These are phyloP conservation scores for Populus hybrid DNA, from an alignment of 441 rosid genomes.

Conservation along the genomic window DNA sequence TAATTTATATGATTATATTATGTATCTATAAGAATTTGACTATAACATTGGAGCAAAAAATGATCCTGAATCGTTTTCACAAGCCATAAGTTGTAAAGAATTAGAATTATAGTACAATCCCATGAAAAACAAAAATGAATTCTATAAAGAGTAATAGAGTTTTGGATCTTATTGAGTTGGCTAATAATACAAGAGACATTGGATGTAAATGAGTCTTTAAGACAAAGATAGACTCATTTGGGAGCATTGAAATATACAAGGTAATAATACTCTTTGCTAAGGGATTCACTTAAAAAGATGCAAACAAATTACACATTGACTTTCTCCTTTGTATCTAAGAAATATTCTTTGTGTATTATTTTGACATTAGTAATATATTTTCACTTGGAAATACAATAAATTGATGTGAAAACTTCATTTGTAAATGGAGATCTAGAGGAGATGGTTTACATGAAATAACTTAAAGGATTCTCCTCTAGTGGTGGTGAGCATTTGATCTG, in stretches of 20 bases:
- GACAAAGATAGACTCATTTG: no score
- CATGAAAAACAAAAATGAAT: not conserved
- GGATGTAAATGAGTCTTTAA: no score
- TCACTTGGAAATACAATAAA: not conserved
- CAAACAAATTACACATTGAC: not conserved
- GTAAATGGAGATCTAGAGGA: not conserved
- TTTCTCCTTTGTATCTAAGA: not conserved
- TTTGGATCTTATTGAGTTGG: no score
- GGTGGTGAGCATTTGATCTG: no score
- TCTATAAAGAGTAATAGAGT: no score
- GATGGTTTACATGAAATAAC: not conserved
- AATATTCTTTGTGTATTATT: not conserved
- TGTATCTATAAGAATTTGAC: conserved; percentile 5
- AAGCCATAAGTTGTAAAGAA: not conserved
- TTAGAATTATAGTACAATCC: not conserved
- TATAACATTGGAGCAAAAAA: not conserved
- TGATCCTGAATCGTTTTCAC: not conserved
- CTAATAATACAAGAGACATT: no score
- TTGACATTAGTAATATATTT: not conserved
- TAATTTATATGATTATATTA: not conserved
- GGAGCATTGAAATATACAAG: not conserved
- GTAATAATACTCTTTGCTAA: not conserved
- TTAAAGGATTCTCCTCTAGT: no score
- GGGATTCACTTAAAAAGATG: not conserved
- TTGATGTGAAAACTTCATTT: not conserved